Base-by-base conservation (phyloP, 1,139 yeast species). In the Sugiyamaella castrensis region DNA sequence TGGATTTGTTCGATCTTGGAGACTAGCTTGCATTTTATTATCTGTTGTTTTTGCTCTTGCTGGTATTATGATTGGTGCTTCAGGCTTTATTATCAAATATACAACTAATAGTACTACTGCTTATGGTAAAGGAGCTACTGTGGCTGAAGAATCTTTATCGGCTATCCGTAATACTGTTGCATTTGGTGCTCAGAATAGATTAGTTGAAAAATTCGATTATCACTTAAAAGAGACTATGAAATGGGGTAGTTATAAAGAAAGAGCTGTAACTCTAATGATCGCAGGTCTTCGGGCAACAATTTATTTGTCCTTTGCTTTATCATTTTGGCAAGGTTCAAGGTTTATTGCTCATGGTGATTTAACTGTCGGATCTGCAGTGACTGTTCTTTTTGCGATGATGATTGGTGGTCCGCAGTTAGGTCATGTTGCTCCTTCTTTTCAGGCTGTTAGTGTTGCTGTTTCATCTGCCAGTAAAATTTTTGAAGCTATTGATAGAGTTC, bases 271-370 rank as follows among this genome's bases (percentile, higher is more conserved):
- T 29, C 19, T 60, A 38, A 69, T 73, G 72, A 64, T 70, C 16
- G 68, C 66, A 5, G 41, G 56, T 27, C 51, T 70, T 12, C 71
- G 74, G 74, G 55, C 60, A 1, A 56, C 63, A 6, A 57, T 69
- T 30, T 71, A 68, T 57, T 54, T 60, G 49, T 61, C 67, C 24
- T 71, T 71, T 46, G 76, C 73, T 1, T 57, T 72, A 16, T 73
- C 76, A 0, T 72, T 71, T 53, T 73, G 74, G 73, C 69, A 71
- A 50, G 77, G 76, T 2, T 68, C 73, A 4, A 64, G 74, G 33
- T 59, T 68, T 46, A 62, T 71, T 40, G 72, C 62, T 12, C 51
- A 58, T 37, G 71, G 70, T 11, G 62, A 60, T 37, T 53, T 63
- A n/a, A 52, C 56, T 29, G 62, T 69, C 16, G 71, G 72, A 16